phyloP scores from a whole-genome alignment of 2,329 filamentous ascomycete species.

The Phialophora verrucosa region DNA sequence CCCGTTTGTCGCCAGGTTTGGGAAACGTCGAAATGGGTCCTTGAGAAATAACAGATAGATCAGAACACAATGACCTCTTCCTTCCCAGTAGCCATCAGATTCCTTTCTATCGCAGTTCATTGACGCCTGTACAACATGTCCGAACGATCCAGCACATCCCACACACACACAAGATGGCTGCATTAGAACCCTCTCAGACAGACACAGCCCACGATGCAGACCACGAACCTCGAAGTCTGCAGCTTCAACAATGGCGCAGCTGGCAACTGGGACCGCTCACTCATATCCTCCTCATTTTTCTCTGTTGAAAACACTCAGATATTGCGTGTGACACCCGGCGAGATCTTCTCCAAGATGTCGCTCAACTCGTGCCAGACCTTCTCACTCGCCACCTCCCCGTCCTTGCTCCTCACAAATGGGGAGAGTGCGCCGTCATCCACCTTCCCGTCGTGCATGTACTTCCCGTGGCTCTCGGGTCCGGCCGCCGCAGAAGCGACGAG shows the following conservation, averaged over 20 bases:
- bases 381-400: slow-evolving; percentile 47
- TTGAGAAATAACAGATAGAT: not conserved
- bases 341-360: slow-evolving; percentile 50
- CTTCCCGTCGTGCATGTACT: slow-evolving; percentile 51
- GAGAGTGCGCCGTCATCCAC: slow-evolving; percentile 41
- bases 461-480: slow-evolving; percentile 54
- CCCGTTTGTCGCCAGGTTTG: not conserved
- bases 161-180: too few species aligned
- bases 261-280: too few species aligned
- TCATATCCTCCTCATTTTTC: too few species aligned
- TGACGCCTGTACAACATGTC: not conserved
- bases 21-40: not conserved
- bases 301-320: slow-evolving; percentile 14
- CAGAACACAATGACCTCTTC: not conserved
- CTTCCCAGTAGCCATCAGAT: not conserved
- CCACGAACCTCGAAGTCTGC: not conserved
- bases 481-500: slow-evolving; percentile 47
- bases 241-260: not conserved
- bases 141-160: not conserved
- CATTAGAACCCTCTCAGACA: too few species aligned
- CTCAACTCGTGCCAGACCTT: slow-evolving; percentile 54
- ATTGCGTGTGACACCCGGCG: slow-evolving; percentile 46
- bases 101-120: not conserved
- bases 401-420: slow-evolving; percentile 48
- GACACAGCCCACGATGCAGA: not conserved